Evolutionary conservation across 148 eudicot genomes (phyloP).

Genomic region (Fallopia convolvulus): DNA sequence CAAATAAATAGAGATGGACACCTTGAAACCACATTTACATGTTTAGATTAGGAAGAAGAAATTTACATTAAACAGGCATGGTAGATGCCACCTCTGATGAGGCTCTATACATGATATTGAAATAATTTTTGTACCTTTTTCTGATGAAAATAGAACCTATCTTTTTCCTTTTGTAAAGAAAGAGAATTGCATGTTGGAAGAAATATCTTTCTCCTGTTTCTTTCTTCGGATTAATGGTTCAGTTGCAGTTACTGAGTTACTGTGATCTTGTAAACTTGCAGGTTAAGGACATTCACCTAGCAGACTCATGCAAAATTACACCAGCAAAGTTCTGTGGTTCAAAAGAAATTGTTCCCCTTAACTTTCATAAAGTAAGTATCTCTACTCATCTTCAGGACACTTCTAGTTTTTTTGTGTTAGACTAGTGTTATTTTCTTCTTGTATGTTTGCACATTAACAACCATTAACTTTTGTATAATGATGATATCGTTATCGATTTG

Average conservation of each 20-base stretch:
- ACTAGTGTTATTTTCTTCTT: neutral
- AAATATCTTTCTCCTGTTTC: neutral
- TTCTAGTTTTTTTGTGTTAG: neutral
- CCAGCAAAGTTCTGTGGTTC: conserved; percentile 90
- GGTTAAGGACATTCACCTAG: conserved; percentile 67
- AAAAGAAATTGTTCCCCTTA: conserved; percentile 78
- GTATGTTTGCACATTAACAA: neutral
- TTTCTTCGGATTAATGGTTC: neutral
- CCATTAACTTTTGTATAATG: neutral
- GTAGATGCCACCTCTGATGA: neutral
- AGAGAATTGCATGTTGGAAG: neutral
- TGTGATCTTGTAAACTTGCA: conserved; percentile 25
- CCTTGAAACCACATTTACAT: neutral
- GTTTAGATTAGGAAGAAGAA: neutral
- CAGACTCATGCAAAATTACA: conserved; percentile 80
- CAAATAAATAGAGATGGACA: neutral
- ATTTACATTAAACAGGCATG: neutral
- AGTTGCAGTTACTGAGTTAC: conserved; percentile 16
- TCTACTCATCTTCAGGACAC: neutral
- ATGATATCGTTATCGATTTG: neutral
- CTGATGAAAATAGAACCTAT: neutral
- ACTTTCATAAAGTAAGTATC: conserved; percentile 44
- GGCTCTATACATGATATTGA: neutral
- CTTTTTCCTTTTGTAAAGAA: neutral
- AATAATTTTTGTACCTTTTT: neutral